Evolutionary conservation across 228 moss, liverwort and hornwort species (phyloP).

Genomic region (Sphagnum magellanicum): DNA sequence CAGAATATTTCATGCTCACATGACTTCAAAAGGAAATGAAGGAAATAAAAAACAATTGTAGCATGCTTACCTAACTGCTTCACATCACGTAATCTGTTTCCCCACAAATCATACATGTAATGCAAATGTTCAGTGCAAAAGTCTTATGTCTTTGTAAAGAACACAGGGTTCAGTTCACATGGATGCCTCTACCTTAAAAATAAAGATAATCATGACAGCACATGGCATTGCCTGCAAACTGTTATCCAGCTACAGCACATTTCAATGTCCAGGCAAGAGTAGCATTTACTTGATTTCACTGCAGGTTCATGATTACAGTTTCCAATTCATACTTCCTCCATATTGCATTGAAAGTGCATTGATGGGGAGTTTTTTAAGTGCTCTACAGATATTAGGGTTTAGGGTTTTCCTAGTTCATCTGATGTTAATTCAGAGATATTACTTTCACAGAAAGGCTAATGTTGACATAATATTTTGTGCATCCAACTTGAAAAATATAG

Average conservation of each 20-base stretch:
- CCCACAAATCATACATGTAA: constrained; percentile 10
- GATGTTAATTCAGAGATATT: too few relatives aligned
- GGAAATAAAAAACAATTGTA: neutral
- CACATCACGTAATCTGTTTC: constrained; percentile 80
- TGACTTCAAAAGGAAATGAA: neutral
- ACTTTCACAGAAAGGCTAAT: too few relatives aligned
- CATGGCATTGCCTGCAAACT: neutral
- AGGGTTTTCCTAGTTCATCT: too few relatives aligned
- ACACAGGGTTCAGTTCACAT: neutral
- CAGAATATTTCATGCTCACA: neutral
- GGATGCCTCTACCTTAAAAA: neutral
- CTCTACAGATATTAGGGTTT: too few relatives aligned
- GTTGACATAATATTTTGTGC: too few relatives aligned
- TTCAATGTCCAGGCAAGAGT: neutral
- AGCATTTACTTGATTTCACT: neutral
- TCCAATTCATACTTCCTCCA: too few relatives aligned
- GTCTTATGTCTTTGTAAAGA: neutral
- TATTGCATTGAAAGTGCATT: too few relatives aligned
- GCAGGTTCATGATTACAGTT: too few relatives aligned
- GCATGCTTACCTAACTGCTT: constrained; percentile 65
- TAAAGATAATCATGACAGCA: neutral
- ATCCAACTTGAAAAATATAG: too few relatives aligned
- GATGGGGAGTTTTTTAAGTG: too few relatives aligned
- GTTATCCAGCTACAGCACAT: neutral
- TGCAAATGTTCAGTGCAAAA: neutral